Conservation (phyloP, 176 grass and related monocot genomes). For the Puccinellia tenuiflora region DNA sequence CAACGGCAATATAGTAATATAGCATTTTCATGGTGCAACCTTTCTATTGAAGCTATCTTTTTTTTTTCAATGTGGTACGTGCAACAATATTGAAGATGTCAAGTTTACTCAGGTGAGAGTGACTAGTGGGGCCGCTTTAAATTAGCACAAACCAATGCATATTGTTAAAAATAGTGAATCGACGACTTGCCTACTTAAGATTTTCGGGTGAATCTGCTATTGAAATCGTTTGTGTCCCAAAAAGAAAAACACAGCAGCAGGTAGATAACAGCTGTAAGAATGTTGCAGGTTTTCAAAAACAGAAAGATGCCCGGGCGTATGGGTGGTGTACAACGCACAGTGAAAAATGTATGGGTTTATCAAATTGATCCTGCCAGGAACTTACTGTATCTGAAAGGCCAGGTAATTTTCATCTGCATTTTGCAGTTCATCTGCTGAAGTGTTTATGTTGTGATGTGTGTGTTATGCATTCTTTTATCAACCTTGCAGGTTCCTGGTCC, state of each 20-base stretch:
- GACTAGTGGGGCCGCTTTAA: neutral
- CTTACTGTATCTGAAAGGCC: conserved; percentile 86
- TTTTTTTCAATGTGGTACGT: neutral
- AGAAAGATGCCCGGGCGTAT: conserved; percentile 92
- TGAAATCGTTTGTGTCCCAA: neutral
- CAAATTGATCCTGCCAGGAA: conserved; percentile 97
- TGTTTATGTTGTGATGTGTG: neutral
- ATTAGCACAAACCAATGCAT: neutral
- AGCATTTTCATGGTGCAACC: conserved; percentile 10
- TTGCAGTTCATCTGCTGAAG: neutral
- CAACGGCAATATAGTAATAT: neutral
- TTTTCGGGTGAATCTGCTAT: neutral
- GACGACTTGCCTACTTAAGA: neutral
- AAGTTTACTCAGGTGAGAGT: neutral
- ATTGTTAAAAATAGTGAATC: neutral
- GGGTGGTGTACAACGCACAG: conserved; percentile 80
- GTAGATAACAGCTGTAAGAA: conserved; percentile 16
- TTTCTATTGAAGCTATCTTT: neutral
- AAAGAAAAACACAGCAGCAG: neutral
- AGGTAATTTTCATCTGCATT: conserved; percentile 42
- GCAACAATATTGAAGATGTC: neutral
- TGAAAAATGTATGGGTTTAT: conserved; percentile 98
- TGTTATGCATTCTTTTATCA: conserved; percentile 3
- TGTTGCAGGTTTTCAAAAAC: conserved; percentile 93
- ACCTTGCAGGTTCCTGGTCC: conserved; percentile 78